phyloP scores from a whole-genome alignment of 2,329 filamentous ascomycete species.

The Domatiomyces globalis region DNA sequence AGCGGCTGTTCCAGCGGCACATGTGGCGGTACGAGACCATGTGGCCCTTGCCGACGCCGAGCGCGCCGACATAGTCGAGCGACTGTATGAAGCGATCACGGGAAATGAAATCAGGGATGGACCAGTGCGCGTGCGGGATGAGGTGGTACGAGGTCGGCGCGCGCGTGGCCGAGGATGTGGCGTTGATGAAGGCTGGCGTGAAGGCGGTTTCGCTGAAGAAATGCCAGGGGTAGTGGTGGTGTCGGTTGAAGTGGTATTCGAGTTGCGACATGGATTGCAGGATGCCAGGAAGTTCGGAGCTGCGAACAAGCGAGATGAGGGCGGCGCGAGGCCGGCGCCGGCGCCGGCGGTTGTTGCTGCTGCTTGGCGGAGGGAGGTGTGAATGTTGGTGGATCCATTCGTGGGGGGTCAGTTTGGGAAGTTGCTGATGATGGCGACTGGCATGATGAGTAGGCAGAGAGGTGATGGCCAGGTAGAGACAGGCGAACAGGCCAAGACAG shows the following conservation, averaged over 20 bases:
- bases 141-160: conserved; percentile 22
- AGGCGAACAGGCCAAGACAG: not conserved
- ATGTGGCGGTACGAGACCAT: conserved; percentile 27
- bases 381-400: not conserved
- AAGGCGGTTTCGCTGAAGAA: conserved; percentile 26
- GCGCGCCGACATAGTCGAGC: conserved; percentile 23
- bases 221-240: conserved; percentile 24
- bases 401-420: not conserved
- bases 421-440: not conserved
- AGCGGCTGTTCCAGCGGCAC: conserved; percentile 28
- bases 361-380: too few species aligned
- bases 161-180: conserved; percentile 21
- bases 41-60: conserved; percentile 24
- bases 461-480: not conserved
- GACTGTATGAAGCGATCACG: conserved; percentile 21
- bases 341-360: too few species aligned
- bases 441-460: not conserved
- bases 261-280: conserved; percentile 24
- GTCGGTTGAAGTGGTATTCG: conserved; percentile 23
- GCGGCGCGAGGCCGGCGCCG: conserved; percentile 19
- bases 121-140: conserved; percentile 22
- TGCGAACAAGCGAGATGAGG: conserved; percentile 24
- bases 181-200: conserved; percentile 22
- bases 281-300: conserved; percentile 23
- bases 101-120: conserved; percentile 20